Evolutionary conservation across 2,329 filamentous ascomycete genomes (phyloP).

Genomic region (Helicocarpus griseus): DNA sequence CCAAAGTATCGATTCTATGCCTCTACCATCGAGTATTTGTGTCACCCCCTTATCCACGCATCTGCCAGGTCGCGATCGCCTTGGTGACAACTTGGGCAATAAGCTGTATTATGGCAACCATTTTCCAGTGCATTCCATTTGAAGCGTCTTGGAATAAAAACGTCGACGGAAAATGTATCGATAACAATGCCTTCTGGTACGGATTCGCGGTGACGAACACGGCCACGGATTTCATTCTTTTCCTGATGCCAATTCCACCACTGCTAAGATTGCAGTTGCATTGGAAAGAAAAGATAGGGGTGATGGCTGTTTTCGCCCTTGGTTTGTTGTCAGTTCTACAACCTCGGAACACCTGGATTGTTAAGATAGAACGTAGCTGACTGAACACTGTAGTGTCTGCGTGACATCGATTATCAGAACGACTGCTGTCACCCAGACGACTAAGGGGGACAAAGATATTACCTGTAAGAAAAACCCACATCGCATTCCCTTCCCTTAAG

Average conservation of each 20-base stretch:
- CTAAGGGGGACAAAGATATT: conserved; percentile 8
- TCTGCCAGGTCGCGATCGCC: conserved; percentile 18
- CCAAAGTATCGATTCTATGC: conserved; percentile 24
- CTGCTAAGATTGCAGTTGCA: conserved; percentile 26
- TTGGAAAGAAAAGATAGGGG: conserved; percentile 21
- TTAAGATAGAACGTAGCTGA: background rate
- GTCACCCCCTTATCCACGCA: conserved; percentile 18
- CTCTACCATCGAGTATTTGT: conserved; percentile 28
- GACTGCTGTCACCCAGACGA: conserved; percentile 11
- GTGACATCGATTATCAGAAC: conserved; percentile 18
- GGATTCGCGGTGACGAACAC: conserved; percentile 27
- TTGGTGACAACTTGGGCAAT: conserved; percentile 24
- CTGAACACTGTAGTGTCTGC: conserved; percentile 11
- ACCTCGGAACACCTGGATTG: background rate
- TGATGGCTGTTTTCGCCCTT: conserved; percentile 26
- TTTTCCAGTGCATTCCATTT: conserved; percentile 25
- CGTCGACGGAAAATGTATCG: conserved; percentile 22
- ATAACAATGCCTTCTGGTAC: conserved; percentile 16
- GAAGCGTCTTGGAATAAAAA: conserved; percentile 22
- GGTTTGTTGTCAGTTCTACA: conserved; percentile 20
- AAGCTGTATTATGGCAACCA: conserved; percentile 21
- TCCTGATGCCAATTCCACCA: conserved; percentile 24
- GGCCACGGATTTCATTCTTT: conserved; percentile 25
- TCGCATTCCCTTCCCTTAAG: conserved; percentile 6
- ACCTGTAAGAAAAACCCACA: conserved; percentile 12